Conservation (phyloP, 306 rosid genomes). For the Comarum palustre region DNA sequence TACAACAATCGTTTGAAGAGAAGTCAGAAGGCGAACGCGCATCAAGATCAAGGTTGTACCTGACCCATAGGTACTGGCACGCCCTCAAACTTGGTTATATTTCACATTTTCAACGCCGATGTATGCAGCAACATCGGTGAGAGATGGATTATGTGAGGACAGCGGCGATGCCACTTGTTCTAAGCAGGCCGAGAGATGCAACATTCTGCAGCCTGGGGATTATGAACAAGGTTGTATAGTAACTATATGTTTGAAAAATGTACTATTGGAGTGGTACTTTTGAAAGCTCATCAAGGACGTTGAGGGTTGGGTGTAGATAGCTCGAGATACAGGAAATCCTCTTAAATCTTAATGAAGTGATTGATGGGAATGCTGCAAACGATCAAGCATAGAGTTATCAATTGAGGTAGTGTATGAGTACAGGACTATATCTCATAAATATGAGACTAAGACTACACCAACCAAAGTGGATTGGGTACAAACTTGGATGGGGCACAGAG, state of each 20-base stretch:
- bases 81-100: no score
- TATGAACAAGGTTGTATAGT: no score
- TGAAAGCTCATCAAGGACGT: background rate
- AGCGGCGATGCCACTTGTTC: no score
- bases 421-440: background rate
- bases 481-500: background rate
- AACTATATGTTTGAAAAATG: background rate
- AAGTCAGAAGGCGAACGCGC: no score
- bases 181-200: background rate
- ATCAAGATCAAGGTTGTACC: no score
- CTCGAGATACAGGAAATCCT: background rate
- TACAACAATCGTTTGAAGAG: no score
- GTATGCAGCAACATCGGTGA: no score
- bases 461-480: background rate
- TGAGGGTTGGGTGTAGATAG: background rate
- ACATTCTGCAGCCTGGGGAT: background rate
- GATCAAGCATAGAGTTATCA: background rate
- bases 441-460: background rate
- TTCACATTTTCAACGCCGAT: no score
- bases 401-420: background rate
- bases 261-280: background rate
- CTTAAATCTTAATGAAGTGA: background rate
- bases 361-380: background rate
- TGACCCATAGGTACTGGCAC: no score
- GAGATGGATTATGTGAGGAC: no score